phyloP scores from a whole-genome alignment of 208 protist genomes.

The Strigomonas culicis region DNA sequence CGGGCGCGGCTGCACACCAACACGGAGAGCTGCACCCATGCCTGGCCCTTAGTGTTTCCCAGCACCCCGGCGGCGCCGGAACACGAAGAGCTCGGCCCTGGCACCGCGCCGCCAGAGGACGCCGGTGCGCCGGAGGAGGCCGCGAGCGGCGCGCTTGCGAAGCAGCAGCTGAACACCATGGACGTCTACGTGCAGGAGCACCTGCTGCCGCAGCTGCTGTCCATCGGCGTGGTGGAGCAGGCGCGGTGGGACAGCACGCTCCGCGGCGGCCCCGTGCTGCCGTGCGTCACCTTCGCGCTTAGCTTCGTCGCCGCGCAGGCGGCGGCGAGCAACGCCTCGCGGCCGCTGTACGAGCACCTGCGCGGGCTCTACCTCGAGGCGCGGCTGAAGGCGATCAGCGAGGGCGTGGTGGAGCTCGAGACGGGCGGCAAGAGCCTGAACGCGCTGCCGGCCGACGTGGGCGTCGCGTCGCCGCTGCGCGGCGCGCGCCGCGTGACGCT shows the following conservation, averaged over 20 bases:
- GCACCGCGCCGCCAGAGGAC: neutral
- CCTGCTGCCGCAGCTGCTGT: slow-evolving; percentile 18
- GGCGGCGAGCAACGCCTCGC: slow-evolving; percentile 29
- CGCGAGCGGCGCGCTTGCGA: neutral
- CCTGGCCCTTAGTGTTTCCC: neutral
- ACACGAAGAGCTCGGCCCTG: neutral
- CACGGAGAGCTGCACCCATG: slow-evolving; percentile 1
- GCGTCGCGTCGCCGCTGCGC: neutral
- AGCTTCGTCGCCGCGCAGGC: slow-evolving; percentile 48
- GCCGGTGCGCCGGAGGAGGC: neutral
- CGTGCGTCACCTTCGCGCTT: slow-evolving; percentile 29
- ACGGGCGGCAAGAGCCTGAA: neutral
- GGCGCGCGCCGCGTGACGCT: neutral
- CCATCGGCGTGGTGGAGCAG: slow-evolving; percentile 25
- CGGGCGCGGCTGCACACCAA: slow-evolving; percentile 22
- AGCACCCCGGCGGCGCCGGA: neutral
- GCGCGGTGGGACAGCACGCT: slow-evolving; percentile 26
- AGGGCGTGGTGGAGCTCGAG: neutral
- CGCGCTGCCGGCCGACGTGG: neutral
- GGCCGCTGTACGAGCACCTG: slow-evolving; percentile 42
- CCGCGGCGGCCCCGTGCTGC: slow-evolving; percentile 1
- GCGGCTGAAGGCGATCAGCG: neutral
- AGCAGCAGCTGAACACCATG: neutral
- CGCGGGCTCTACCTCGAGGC: slow-evolving; percentile 9
- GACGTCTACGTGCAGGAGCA: neutral